These are phyloP conservation scores for Hymenoscyphus occultus DNA, from an alignment of 2,329 filamentous ascomycete species.

Conservation along the genomic window DNA sequence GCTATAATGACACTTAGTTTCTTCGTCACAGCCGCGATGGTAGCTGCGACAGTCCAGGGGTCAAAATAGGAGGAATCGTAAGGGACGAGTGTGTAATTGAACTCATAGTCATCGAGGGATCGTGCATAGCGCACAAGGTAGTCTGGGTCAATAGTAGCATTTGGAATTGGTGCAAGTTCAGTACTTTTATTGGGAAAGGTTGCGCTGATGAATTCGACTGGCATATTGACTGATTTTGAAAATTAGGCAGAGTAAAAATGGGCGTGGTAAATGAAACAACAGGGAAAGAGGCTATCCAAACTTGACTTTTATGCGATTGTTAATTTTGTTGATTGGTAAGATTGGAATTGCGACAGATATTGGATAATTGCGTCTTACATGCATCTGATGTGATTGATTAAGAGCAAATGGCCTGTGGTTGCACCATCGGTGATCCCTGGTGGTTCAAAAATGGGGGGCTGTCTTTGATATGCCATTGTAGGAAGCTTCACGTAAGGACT, in stretches of 20 bases:
- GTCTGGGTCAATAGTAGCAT: constrained; percentile 50
- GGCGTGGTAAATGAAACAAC: background rate
- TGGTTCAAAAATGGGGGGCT: constrained; percentile 4
- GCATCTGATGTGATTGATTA: background rate
- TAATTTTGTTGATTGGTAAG: constrained; percentile 6
- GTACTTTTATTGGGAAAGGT: constrained; percentile 56
- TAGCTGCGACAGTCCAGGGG: constrained; percentile 57
- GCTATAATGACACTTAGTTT: constrained; percentile 61
- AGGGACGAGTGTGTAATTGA: constrained; percentile 60
- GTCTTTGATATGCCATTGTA: background rate
- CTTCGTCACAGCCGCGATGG: constrained; percentile 54
- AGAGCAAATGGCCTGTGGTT: constrained; percentile 1
- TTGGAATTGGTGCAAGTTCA: constrained; percentile 52
- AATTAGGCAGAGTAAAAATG: background rate
- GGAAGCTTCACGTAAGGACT: too few species aligned
- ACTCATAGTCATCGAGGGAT: constrained; percentile 56
- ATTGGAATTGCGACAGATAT: constrained; percentile 5
- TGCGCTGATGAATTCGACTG: constrained; percentile 56
- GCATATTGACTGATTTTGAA: constrained; percentile 36
- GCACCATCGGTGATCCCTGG: background rate
- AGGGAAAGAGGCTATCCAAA: background rate
- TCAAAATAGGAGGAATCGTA: constrained; percentile 55
- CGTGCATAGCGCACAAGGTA: constrained; percentile 56
- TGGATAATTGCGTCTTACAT: constrained; percentile 6
- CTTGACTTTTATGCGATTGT: background rate